phyloP scores from a whole-genome alignment of 768 basidiomycete species.

The Amanita subjunquillea region DNA sequence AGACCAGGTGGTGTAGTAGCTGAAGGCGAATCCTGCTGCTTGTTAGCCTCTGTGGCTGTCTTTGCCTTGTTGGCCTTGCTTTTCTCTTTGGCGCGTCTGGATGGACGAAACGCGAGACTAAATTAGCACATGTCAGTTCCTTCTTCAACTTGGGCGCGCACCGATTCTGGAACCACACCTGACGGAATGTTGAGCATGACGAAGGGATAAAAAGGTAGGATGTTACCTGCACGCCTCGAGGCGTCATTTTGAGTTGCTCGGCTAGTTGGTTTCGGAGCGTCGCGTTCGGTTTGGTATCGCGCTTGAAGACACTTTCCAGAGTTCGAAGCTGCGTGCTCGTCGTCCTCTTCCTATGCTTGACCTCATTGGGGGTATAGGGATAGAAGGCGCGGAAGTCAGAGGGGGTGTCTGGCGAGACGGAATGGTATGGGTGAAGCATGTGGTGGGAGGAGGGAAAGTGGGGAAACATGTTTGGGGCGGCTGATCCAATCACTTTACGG shows the following conservation, averaged over 20 bases:
- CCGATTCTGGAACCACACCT: slow-evolving; percentile 94
- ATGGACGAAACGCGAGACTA: slow-evolving; percentile 4
- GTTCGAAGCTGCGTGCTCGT: slow-evolving; percentile 81
- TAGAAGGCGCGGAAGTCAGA: slow-evolving; percentile 81
- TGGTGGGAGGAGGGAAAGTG: slow-evolving; percentile 25
- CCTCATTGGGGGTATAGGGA: slow-evolving; percentile 84
- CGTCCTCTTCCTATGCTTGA: slow-evolving; percentile 90
- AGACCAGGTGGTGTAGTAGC: slow-evolving; percentile 4
- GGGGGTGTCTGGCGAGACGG: slow-evolving; percentile 52
- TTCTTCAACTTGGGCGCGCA: slow-evolving; percentile 16
- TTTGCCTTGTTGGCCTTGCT: slow-evolving; percentile 44
- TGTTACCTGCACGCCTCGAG: slow-evolving; percentile 88
- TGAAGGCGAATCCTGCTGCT: slow-evolving; percentile 8
- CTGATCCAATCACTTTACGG: slow-evolving; percentile 4
- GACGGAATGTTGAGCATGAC: neutral
- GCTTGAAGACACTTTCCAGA: slow-evolving; percentile 78
- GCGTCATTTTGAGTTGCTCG: slow-evolving; percentile 79
- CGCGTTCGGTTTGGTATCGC: slow-evolving; percentile 88
- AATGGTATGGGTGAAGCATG: slow-evolving; percentile 17
- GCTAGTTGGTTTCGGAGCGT: slow-evolving; percentile 72
- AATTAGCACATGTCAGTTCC: neutral
- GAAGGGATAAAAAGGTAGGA: neutral
- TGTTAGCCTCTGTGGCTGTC: slow-evolving; percentile 10
- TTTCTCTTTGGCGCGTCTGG: slow-evolving; percentile 80
- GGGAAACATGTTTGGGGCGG: slow-evolving; percentile 16